A percentile compares a stretch with the other conserved stretches of the same genome.
Conservation (phyloP, 306 rosid genomes). For the Nissolia schottii region DNA sequence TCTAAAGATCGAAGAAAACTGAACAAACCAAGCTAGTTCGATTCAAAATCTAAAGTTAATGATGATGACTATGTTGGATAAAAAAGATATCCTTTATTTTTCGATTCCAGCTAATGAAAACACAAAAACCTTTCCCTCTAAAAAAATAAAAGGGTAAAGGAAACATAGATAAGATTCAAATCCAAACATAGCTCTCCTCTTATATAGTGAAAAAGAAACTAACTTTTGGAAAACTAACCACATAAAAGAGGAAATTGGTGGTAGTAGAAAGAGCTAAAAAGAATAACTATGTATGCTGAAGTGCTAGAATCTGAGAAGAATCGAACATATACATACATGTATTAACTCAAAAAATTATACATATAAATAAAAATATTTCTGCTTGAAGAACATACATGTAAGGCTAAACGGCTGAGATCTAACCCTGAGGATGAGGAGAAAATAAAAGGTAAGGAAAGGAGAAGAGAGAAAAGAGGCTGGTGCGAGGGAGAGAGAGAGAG, state of each 20-base stretch:
- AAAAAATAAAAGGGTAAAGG: not conserved
- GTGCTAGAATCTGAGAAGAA: not conserved
- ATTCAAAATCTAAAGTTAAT: not conserved
- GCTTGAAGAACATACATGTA: not conserved
- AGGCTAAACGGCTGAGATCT: conserved; percentile 31
- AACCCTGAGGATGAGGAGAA: not conserved
- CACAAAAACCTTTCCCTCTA: not conserved
- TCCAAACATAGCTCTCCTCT: not conserved
- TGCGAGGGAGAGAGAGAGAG: not conserved
- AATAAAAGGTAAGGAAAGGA: not conserved
- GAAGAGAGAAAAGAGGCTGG: conserved; percentile 9
- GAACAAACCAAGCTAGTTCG: not conserved
- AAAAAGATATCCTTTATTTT: not conserved
- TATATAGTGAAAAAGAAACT: not conserved
- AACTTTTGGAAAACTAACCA: not conserved
- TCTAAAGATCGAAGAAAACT: not conserved
- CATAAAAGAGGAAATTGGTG: not conserved
- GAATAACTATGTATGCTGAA: not conserved
- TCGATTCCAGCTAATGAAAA: not conserved
- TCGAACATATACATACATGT: not conserved
- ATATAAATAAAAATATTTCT: not conserved
- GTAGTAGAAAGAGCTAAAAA: too few relatives aligned
- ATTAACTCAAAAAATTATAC: not conserved
- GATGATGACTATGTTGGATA: not conserved
- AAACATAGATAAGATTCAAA: not conserved